Evolutionary conservation across 768 basidiomycete species (phyloP), one percentile per base, ranked within the genome.

Genomic region (Cantharellus cinnabarinus): DNA sequence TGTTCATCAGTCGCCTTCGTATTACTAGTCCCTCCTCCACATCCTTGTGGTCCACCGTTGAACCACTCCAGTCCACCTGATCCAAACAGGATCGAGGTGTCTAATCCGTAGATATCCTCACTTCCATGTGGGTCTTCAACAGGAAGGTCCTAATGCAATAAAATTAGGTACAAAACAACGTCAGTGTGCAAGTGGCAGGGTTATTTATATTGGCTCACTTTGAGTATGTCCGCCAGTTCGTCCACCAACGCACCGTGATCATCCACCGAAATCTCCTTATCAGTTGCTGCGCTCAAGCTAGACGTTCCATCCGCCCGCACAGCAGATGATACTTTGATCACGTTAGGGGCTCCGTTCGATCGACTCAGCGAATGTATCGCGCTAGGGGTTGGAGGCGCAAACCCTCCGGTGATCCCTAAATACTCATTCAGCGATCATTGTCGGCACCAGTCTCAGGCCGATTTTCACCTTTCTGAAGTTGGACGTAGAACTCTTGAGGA

Each of bases 371-470:
- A 73, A 66, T 78, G 72, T 64, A 82, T 70, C 10, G 77, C 78
- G 37, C 69, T 69, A 2, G 82, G 80, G 4, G 72, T 80, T 2
- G 86, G 80, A 0, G 83, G 81, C 7, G 78, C 79, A 65, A 89
- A 84, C 48, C 86, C 86, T 39, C 85, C 85, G 7, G 71, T 68
- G 66, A 87, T 88, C 61, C 86, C 86, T 88, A 65, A 7, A 37
- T 54, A 48, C n/a, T n/a, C n/a, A n/a, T n/a, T n/a, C n/a, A n/a
- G n/a, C n/a, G n/a, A n/a, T n/a, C n/a, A n/a, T n/a, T n/a, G n/a
- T n/a, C n/a, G n/a, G n/a, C n/a, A n/a, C n/a, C n/a, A n/a, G n/a
- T n/a, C n/a, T n/a, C n/a, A n/a, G n/a, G n/a, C n/a, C n/a, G n/a
- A n/a, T n/a, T n/a, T n/a, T n/a, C n/a, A n/a, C n/a, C n/a, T n/a